A percentile compares a stretch with the other conserved stretches of the same genome.
Conservation (phyloP, 2,329 filamentous ascomycete species). For the Mycogone perniciosa region DNA sequence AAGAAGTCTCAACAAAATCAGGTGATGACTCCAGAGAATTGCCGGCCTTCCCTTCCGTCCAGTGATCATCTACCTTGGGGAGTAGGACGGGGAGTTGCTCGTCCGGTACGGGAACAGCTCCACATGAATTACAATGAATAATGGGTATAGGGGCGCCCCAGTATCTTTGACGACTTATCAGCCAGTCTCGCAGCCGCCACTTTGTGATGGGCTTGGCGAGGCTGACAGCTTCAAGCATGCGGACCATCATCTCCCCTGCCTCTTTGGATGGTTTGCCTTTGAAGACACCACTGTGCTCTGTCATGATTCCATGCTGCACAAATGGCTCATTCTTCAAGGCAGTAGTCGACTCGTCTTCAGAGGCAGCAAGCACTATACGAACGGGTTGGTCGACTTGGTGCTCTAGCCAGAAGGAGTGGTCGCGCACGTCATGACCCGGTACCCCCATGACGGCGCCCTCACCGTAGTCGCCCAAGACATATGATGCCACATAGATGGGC, state of each 20-base stretch:
- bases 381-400: conserved; percentile 58
- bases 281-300: conserved; percentile 58
- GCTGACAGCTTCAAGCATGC: conserved; percentile 46
- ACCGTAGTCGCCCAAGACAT: conserved; percentile 79
- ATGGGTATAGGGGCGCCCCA: conserved; percentile 91
- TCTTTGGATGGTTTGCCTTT: conserved; percentile 56
- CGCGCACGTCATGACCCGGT: conserved; percentile 73
- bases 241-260: conserved; percentile 55
- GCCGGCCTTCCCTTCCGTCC: conserved; percentile 61
- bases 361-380: conserved; percentile 53
- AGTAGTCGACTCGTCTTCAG: conserved; percentile 42
- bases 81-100: conserved; percentile 70
- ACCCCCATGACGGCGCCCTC: conserved; percentile 90
- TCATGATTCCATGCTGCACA: conserved; percentile 61
- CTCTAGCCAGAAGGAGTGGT: conserved; percentile 72
- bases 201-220: conserved; percentile 60
- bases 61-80: conserved; percentile 62
- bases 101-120: conserved; percentile 70
- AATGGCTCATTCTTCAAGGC: conserved; percentile 48
- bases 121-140: conserved; percentile 71
- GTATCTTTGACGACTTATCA: conserved; percentile 86
- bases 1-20: conserved; percentile 68
- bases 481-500: conserved; percentile 76
- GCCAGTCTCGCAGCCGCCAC: conserved; percentile 82
- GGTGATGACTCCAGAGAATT: conserved; percentile 69